Evolutionary conservation across 2,329 filamentous ascomycete genomes (phyloP).

Genomic region (Alternaria atra): DNA sequence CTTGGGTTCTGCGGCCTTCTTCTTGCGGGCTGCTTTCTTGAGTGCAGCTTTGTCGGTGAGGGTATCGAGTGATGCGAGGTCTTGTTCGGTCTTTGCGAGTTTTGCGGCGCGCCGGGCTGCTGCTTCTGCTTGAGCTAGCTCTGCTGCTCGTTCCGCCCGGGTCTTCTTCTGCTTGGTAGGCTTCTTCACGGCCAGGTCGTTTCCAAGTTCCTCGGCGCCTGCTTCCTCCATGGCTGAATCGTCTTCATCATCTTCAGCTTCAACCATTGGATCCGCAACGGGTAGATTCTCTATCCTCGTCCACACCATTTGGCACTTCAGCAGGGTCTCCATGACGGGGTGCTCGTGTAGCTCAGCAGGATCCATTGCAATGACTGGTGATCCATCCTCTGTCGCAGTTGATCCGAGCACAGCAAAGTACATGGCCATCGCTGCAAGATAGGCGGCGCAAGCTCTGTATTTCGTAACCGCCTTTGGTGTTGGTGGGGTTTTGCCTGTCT

Average conservation of each 20-base stretch:
- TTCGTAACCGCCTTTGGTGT: conserved; percentile 64
- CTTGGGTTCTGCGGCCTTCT: conserved; percentile 34
- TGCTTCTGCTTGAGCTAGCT: conserved; percentile 64
- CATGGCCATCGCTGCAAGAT: conserved; percentile 86
- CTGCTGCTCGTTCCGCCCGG: conserved; percentile 59
- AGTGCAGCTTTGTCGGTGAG: conserved; percentile 62
- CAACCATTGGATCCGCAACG: conserved; percentile 56
- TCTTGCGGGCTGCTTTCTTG: conserved; percentile 59
- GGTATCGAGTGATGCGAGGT: conserved; percentile 74
- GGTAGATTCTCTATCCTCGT: conserved; percentile 73
- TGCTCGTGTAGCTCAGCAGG: conserved; percentile 87
- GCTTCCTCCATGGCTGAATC: conserved; percentile 48
- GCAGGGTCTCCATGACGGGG: conserved; percentile 84
- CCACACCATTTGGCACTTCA: conserved; percentile 85
- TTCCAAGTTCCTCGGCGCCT: conserved; percentile 42
- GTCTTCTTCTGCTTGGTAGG: conserved; percentile 54
- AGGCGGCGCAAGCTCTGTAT: conserved; percentile 82
- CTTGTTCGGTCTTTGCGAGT: conserved; percentile 69
- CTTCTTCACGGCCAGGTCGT: conserved; percentile 45
- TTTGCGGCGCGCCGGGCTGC: conserved; percentile 63
- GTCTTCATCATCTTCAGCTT: conserved; percentile 43
- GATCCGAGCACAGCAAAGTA: conserved; percentile 96
- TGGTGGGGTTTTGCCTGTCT: conserved; percentile 5
- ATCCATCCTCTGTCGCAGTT: conserved; percentile 67
- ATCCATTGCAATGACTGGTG: conserved; percentile 67